A percentile compares a stretch with the other conserved stretches of the same genome.
Evolutionary conservation across 1,284 basidiomycete species (phyloP).

Genomic region (Ustilago tritici): DNA sequence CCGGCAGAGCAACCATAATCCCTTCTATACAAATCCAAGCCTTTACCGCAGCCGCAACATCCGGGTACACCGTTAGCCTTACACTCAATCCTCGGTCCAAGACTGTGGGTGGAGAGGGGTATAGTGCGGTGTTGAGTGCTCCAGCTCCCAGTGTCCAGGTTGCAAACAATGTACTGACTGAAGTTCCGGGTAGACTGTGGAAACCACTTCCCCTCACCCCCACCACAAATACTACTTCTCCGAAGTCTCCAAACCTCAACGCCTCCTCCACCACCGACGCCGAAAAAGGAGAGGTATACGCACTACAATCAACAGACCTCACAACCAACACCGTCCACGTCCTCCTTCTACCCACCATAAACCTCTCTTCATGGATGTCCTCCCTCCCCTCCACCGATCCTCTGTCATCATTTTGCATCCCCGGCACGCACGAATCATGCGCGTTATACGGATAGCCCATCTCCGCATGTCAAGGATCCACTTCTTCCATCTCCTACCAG

Average conservation of each 20-base stretch:
- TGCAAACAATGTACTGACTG: neutral
- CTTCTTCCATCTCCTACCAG: slow-evolving; percentile 32
- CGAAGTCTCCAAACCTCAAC: slow-evolving; percentile 9
- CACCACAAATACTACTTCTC: neutral
- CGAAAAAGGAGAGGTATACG: slow-evolving; percentile 4
- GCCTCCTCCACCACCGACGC: neutral
- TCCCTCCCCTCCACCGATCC: slow-evolving; percentile 28
- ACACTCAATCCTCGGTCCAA: slow-evolving; percentile 21
- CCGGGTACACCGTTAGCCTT: slow-evolving; percentile 22
- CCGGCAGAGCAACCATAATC: slow-evolving; percentile 6
- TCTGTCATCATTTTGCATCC: slow-evolving; percentile 48
- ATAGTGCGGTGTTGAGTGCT: slow-evolving; percentile 12
- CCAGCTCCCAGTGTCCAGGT: neutral
- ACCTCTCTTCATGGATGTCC: slow-evolving; percentile 37
- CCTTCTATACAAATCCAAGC: slow-evolving; percentile 30
- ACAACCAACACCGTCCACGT: slow-evolving; percentile 38
- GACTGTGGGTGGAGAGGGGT: slow-evolving; percentile 1
- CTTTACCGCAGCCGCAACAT: slow-evolving; percentile 27
- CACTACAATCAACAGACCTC: slow-evolving; percentile 10
- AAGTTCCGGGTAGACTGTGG: slow-evolving; percentile 15
- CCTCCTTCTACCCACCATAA: slow-evolving; percentile 32
- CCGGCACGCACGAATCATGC: slow-evolving; percentile 59
- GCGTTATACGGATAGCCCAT: slow-evolving; percentile 61
- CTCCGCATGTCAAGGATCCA: slow-evolving; percentile 48
- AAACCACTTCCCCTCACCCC: slow-evolving; percentile 18